A percentile compares a stretch with the other conserved stretches of the same genome.
phyloP scores from a whole-genome alignment of 2,329 filamentous ascomycete species.

The Hypoxylon sp. region DNA sequence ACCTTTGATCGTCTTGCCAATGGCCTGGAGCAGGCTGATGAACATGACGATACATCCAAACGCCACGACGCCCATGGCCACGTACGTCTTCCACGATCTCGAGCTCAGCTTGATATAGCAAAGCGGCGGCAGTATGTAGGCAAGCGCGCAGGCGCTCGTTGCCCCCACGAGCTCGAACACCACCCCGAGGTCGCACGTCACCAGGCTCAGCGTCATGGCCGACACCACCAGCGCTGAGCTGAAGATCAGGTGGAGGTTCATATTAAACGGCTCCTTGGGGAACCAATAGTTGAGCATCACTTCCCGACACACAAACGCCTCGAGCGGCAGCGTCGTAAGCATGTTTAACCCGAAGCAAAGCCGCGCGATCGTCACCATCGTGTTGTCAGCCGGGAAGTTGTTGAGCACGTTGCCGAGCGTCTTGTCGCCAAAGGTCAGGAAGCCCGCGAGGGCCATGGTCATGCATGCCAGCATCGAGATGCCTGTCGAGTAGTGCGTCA shows the following conservation, averaged over 20 bases:
- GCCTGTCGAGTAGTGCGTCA: slow-evolving; percentile 92
- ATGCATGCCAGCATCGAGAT: slow-evolving; percentile 94
- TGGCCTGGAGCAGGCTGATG: slow-evolving; percentile 78
- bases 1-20: slow-evolving; percentile 70
- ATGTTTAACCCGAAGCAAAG: slow-evolving; percentile 98
- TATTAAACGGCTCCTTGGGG: slow-evolving; percentile 76
- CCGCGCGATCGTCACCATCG: slow-evolving; percentile 92
- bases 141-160: slow-evolving; percentile 90
- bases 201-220: slow-evolving; percentile 77
- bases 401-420: slow-evolving; percentile 97
- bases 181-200: slow-evolving; percentile 91
- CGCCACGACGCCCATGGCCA: slow-evolving; percentile 74
- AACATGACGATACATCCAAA: slow-evolving; percentile 85
- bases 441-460: slow-evolving; percentile 85
- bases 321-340: slow-evolving; percentile 94
- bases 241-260: slow-evolving; percentile 85
- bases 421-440: slow-evolving; percentile 89
- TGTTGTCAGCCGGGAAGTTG: slow-evolving; percentile 91
- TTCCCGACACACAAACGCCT: slow-evolving; percentile 96
- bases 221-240: slow-evolving; percentile 82
- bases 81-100: slow-evolving; percentile 74
- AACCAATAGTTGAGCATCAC: slow-evolving; percentile 90
- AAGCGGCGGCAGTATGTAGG: slow-evolving; percentile 92
- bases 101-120: slow-evolving; percentile 95
- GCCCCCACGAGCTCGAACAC: slow-evolving; percentile 97